A percentile compares a stretch with the other conserved stretches of the same genome.
Conservation (phyloP, 208 protist genomes). For the Acanthamoeba quina region DNA sequence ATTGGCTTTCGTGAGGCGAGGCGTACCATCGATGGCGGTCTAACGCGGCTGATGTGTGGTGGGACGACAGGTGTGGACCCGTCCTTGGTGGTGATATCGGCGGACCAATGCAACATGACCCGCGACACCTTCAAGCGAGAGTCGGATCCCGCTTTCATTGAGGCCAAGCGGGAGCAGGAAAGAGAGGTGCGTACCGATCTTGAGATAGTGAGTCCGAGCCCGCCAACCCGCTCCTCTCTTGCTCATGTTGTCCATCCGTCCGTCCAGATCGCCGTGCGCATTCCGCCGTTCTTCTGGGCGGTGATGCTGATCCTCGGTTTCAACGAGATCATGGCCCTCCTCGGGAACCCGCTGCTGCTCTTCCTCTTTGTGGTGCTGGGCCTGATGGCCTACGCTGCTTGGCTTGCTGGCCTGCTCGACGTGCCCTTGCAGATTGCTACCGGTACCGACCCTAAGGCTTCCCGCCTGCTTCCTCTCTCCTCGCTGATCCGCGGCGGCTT, state of each 20-base stretch:
- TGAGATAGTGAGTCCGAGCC: background rate
- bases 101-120: constrained; percentile 45
- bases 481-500: background rate
- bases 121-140: constrained; percentile 55
- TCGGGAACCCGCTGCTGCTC: constrained; percentile 79
- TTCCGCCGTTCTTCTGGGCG: constrained; percentile 65
- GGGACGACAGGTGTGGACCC: background rate
- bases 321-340: constrained; percentile 82
- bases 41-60: background rate
- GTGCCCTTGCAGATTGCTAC: constrained; percentile 13
- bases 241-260: background rate
- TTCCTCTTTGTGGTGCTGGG: constrained; percentile 70
- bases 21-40: background rate
- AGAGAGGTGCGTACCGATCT: background rate
- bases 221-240: background rate
- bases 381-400: constrained; percentile 38
- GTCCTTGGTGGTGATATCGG: background rate
- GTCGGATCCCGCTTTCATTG: constrained; percentile 46
- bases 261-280: constrained; percentile 36
- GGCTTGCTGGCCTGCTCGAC: constrained; percentile 59
- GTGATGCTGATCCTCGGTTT: constrained; percentile 83
- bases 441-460: background rate
- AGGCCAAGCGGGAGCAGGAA: constrained; percentile 65
- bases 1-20: background rate
- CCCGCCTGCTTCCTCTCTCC: too few species aligned